Evolutionary conservation across 2,329 filamentous ascomycete genomes (phyloP).

Genomic region (Cladosporium sp.): DNA sequence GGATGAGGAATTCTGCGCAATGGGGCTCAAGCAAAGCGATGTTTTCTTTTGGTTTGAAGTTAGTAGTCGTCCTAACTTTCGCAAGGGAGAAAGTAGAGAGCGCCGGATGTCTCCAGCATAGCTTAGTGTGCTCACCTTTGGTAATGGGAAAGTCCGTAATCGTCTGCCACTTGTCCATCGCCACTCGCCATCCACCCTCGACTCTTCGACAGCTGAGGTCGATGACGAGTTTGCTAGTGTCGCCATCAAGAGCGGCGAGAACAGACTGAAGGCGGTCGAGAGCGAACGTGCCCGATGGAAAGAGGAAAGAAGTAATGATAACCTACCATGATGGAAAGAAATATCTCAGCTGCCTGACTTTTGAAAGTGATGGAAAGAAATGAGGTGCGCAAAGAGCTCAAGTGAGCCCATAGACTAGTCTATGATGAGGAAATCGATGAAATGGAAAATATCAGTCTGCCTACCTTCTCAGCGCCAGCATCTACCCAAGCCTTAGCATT

Average conservation of each 20-base stretch:
- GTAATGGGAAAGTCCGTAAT: conserved; percentile 95
- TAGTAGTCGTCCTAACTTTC: no score
- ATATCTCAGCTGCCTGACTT: conserved; percentile 6
- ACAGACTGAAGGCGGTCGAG: conserved; percentile 71
- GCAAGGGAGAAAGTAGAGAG: no score
- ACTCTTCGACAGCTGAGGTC: conserved; percentile 86
- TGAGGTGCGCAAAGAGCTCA: no score
- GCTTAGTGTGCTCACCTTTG: conserved; percentile 54
- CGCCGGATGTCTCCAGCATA: background rate
- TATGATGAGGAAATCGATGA: no score
- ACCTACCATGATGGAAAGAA: conserved; percentile 58
- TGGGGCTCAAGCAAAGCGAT: conserved; percentile 80
- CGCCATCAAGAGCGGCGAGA: conserved; percentile 65
- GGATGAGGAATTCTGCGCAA: conserved; percentile 94
- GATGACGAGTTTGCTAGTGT: conserved; percentile 81
- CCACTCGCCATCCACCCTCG: conserved; percentile 83
- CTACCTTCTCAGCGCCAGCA: conserved; percentile 82
- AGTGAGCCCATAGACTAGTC: no score
- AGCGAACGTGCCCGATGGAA: conserved; percentile 79
- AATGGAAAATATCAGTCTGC: conserved; percentile 20
- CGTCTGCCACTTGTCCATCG: conserved; percentile 99
- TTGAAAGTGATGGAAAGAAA: conserved; percentile 10
- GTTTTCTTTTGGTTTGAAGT: conserved; percentile 59
- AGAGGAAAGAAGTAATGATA: conserved; percentile 94
- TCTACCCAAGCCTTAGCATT: conserved; percentile 88